Evolutionary conservation across 1,139 yeast species (phyloP), one percentile per base, ranked within the genome.

Genomic region (Meyerozyma carpophila): DNA sequence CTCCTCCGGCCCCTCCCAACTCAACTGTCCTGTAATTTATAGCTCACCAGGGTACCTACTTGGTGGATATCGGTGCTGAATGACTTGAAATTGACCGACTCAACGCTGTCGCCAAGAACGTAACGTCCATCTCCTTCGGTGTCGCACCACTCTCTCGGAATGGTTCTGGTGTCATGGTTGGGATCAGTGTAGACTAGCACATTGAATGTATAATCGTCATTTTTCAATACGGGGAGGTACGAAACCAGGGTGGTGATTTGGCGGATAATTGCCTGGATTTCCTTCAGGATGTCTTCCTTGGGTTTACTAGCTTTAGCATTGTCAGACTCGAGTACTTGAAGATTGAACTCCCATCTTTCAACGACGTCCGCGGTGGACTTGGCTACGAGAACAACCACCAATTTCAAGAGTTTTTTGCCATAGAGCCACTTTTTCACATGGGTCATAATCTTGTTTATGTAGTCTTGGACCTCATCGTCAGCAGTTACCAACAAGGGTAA

Each of bases 241-340:
- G 96, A 81, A 1, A 87, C 88, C 43, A 94, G 84, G 1, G 96
- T 89, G 0, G 96, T 89, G 43, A 91, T 86, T 57, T 91, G 98
- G 40, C 96, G 77, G 40, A 91, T 82, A 20, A 91, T 82, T 0
- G 93, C 81, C 58, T 89, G 94, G 14, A 91, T 88, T 52, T 90
- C 95, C 45, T 68, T 70, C 54, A 85, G 91, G 7, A 84, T 79
- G 36, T 73, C 78, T 3, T 70, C 77, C 32, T 67, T 69, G 1
- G 77, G 51, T 52, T 75, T 79, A 16, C 48, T 51, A 18, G 21
- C n/a, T 24, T 41, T 28, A 40, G 38, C n/a, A 8, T 38, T 37
- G n/a, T 27, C 20, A 7, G 46, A 54, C 6, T 48, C 52, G n/a
- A 66, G 55, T 1, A 77, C 67, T 36, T 80, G 79, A 5, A 86